phyloP scores from a whole-genome alignment of 441 rosid genomes.

The Adansonia grandidieri region DNA sequence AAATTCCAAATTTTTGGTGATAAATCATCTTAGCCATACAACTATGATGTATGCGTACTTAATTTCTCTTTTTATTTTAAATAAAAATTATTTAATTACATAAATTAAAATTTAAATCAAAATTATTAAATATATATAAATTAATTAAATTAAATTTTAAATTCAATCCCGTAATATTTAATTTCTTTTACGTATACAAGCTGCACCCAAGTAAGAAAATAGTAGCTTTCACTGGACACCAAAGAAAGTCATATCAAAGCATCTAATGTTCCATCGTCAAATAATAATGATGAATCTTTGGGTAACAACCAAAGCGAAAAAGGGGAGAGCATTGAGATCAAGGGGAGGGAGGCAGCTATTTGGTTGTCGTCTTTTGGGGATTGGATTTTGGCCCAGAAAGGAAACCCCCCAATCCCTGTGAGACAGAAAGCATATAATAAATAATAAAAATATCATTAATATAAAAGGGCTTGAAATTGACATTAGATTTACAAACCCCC shows the following conservation, averaged over 20 bases:
- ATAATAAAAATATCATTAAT: constrained; percentile 9
- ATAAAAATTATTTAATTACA: too few species aligned
- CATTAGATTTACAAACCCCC: constrained; percentile 32
- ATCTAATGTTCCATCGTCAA: constrained; percentile 18
- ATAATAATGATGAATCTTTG: constrained; percentile 4
- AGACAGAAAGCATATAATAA: constrained; percentile 44
- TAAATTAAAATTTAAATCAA: too few species aligned
- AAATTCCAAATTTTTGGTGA: neutral
- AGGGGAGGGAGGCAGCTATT: constrained; percentile 9
- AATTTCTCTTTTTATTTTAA: too few species aligned
- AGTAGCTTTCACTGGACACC: neutral
- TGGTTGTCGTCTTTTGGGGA: constrained; percentile 38
- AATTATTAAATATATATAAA: too few species aligned
- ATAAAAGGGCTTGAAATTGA: constrained; percentile 36
- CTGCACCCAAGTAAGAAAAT: constrained; percentile 8
- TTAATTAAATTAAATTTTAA: too few species aligned
- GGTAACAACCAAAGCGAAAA: constrained; percentile 6
- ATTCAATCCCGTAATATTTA: too few species aligned
- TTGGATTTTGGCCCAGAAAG: constrained; percentile 50
- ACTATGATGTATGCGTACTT: too few species aligned
- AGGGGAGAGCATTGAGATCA: neutral
- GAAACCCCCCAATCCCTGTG: constrained; percentile 37
- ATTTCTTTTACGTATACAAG: neutral
- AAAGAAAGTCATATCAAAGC: constrained; percentile 2
- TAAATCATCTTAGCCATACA: neutral